These are phyloP conservation scores for Gonium pectorale DNA, from an alignment of 139 green algal genomes.

Conservation along the genomic window DNA sequence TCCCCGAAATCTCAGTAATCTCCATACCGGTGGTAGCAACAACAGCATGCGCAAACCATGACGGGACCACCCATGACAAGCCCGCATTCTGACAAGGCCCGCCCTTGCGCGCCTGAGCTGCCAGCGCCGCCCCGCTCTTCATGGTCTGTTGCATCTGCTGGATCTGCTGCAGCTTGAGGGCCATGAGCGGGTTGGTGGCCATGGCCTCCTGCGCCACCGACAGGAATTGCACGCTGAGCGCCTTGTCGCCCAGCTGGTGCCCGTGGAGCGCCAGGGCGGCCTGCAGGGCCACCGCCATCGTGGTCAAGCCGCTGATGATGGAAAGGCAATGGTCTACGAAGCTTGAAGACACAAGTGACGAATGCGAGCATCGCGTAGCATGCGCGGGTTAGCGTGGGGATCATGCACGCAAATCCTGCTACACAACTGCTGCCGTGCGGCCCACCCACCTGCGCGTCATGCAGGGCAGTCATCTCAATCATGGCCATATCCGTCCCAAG, in stretches of 20 bases:
- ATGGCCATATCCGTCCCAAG: conserved; percentile 39
- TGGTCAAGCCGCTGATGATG: too few relatives aligned
- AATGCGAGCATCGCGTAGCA: too few relatives aligned
- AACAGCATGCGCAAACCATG: too few relatives aligned
- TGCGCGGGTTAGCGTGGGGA: too few relatives aligned
- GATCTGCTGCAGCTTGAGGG: conserved; percentile 60
- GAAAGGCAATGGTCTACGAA: too few relatives aligned
- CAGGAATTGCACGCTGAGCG: conserved; percentile 45
- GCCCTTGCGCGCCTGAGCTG: conserved; percentile 26
- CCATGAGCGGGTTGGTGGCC: conserved; percentile 41
- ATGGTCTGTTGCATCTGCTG: conserved; percentile 47
- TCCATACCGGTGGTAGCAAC: too few relatives aligned
- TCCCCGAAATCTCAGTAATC: too few relatives aligned
- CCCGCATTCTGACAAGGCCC: background rate
- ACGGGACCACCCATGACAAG: background rate
- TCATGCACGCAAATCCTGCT: too few relatives aligned
- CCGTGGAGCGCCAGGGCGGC: conserved; percentile 40
- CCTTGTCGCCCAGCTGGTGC: conserved; percentile 46
- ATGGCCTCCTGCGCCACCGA: conserved; percentile 35
- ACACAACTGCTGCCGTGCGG: too few relatives aligned
- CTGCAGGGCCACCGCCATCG: too few relatives aligned
- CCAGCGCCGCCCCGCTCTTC: conserved; percentile 40
- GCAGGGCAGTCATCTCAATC: conserved; percentile 23
- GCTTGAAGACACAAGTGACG: too few relatives aligned
- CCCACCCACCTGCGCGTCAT: conserved; percentile 37